Percentiles rank a stretch among this genome's conserved stretches.
Conservation (phyloP, 2,329 filamentous ascomycete genomes). For the Fusarium transvaalense region DNA sequence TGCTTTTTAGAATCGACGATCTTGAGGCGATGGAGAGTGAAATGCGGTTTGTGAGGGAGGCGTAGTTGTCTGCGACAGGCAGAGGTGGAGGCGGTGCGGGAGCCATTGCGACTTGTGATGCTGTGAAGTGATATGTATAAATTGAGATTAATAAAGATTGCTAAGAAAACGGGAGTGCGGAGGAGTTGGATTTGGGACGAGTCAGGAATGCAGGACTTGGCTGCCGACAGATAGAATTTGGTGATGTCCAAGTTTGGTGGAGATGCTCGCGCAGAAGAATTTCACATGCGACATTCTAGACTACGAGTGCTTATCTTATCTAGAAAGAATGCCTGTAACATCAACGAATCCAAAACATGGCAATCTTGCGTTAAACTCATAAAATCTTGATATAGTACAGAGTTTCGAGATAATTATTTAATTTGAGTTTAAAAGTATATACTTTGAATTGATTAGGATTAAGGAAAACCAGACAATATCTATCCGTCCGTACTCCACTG, state of each 20-base stretch:
- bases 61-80: slow-evolving; percentile 55
- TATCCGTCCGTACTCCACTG: slow-evolving; percentile 14
- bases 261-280: slow-evolving; percentile 36
- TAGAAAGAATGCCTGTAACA: neutral
- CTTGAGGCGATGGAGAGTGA: slow-evolving; percentile 56
- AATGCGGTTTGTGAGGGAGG: slow-evolving; percentile 58
- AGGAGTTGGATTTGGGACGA: neutral
- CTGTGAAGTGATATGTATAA: neutral
- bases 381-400: neutral
- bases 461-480: slow-evolving; percentile 32
- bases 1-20: slow-evolving; percentile 51
- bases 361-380: neutral
- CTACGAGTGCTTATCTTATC: slow-evolving; percentile 44
- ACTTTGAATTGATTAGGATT: slow-evolving; percentile 40
- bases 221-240: slow-evolving; percentile 2
- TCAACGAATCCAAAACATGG: neutral
- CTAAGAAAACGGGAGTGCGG: neutral
- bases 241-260: slow-evolving; percentile 36
- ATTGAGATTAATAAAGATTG: neutral
- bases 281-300: slow-evolving; percentile 43
- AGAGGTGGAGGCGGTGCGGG: slow-evolving; percentile 46
- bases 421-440: slow-evolving; percentile 15
- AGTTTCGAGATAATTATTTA: neutral
- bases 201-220: neutral
- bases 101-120: slow-evolving; percentile 32